Base-by-base conservation (phyloP, 2,329 filamentous ascomycete genomes). In the Beauveria medogensis region DNA sequence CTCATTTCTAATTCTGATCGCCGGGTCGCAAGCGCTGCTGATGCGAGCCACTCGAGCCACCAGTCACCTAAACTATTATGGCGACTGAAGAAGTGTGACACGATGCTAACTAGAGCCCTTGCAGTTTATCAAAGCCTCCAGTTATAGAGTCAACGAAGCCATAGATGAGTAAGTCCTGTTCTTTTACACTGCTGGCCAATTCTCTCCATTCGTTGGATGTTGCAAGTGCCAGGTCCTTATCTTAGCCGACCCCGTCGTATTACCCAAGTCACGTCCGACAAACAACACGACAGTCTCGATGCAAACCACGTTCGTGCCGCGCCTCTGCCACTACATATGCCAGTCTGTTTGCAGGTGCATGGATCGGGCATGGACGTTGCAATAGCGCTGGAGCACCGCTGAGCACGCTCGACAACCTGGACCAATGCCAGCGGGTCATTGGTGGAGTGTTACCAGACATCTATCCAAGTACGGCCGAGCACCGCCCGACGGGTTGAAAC, bases 141-240 rank as follows among this genome's bases (percentile, higher is more conserved):
- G 74, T 51, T 84, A 79, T 68, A 80, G 78, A 67, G 68, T 84
- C 7, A 78, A 83, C 61, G 75, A 80, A 62, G 82, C 82, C 44
- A 72, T 83, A 54, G 80, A 85, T 73, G 72, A 77, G 82, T 85
- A 76, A 82, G 82, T 83, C n/a, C 16, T 59, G 28, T 10, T 52
- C 9, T 28, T 41, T 53, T 50, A 44, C 40, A 41, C 5, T 43
- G 5, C 24, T 14, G 20, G 14, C 5, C 24, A 43, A 2, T 6
- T 18, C 40, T 12, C 26, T 12, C 26, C 14, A n/a, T 5, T 12
- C 24, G 22, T 41, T 28, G 34, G 24, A 10, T 14, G 14, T 40
- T 48, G 43, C 30, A 20, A 30, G 18, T 40, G 28, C 12, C 8
- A 3, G 7, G 55, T 28, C 22, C 14, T 40, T 28, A 16, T 9